These are phyloP conservation scores for Periconia digitata DNA, from an alignment of 2,329 filamentous ascomycete species.

Conservation along the genomic window DNA sequence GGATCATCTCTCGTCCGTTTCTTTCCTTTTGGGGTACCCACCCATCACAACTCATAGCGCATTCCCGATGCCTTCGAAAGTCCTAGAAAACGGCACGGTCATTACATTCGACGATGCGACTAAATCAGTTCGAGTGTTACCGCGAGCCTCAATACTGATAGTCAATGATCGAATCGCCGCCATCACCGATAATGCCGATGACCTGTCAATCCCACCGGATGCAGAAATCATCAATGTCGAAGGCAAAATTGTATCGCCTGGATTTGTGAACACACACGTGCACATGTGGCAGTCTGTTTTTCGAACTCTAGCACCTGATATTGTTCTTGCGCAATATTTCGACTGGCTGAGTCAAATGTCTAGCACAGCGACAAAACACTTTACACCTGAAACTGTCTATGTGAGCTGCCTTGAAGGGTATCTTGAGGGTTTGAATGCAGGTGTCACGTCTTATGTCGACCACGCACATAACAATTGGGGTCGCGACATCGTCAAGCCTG, in stretches of 20 bases:
- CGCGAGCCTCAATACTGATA: too few species aligned
- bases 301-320: slow-evolving; percentile 55
- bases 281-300: slow-evolving; percentile 52
- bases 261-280: slow-evolving; percentile 59
- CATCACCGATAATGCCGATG: too few species aligned
- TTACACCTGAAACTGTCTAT: not conserved
- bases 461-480: not conserved
- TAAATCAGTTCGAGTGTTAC: too few species aligned
- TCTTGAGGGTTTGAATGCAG: not conserved
- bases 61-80: too few species aligned
- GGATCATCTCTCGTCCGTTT: too few species aligned
- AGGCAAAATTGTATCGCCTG: slow-evolving; percentile 54
- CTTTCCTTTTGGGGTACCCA: too few species aligned
- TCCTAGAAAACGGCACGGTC: too few species aligned
- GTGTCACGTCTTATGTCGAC: not conserved
- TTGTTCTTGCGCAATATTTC: slow-evolving; percentile 16
- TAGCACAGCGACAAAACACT: not conserved
- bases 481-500: too few species aligned
- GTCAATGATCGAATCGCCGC: too few species aligned
- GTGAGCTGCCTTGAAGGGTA: not conserved
- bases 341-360: not conserved
- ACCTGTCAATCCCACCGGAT: too few species aligned
- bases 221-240: slow-evolving; percentile 47
- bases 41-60: too few species aligned
- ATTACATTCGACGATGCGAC: too few species aligned